Percentiles rank a stretch among this genome's conserved stretches.
These are phyloP conservation scores for Magnolia sinica DNA, from an alignment of 164 flowering plant species.

Conservation along the genomic window DNA sequence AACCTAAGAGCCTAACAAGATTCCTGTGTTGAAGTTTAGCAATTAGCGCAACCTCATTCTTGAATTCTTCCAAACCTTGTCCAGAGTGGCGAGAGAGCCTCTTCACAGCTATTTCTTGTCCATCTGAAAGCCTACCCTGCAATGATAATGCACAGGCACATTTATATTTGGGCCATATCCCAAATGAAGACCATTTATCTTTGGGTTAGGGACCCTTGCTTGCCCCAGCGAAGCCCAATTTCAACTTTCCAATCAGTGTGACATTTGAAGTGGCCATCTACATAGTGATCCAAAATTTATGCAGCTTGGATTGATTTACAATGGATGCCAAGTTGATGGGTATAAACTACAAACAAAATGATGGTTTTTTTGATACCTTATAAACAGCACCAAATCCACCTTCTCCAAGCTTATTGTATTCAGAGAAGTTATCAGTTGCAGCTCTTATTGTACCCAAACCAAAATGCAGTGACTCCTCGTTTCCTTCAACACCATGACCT, in stretches of 20 bases:
- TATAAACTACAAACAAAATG: no score
- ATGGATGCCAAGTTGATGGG: no score
- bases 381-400: constrained; percentile 17
- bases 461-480: background rate
- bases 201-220: no score
- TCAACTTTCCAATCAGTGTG: no score
- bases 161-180: no score
- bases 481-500: background rate
- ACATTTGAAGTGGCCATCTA: no score
- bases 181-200: no score
- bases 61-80: constrained; percentile 37
- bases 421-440: constrained; percentile 14
- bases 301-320: no score
- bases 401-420: constrained; percentile 12
- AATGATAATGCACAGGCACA: background rate
- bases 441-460: background rate
- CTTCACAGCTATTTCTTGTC: constrained; percentile 40
- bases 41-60: constrained; percentile 31
- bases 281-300: no score
- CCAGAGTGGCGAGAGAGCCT: constrained; percentile 32
- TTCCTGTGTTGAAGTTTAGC: constrained; percentile 47
- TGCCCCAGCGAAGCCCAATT: no score
- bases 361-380: constrained; percentile 1
- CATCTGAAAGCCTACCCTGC: constrained; percentile 33
- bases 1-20: constrained; percentile 39